Evolutionary conservation across 2,329 filamentous ascomycete species (phyloP).

Genomic region (Neopestalotiopsis sp.): DNA sequence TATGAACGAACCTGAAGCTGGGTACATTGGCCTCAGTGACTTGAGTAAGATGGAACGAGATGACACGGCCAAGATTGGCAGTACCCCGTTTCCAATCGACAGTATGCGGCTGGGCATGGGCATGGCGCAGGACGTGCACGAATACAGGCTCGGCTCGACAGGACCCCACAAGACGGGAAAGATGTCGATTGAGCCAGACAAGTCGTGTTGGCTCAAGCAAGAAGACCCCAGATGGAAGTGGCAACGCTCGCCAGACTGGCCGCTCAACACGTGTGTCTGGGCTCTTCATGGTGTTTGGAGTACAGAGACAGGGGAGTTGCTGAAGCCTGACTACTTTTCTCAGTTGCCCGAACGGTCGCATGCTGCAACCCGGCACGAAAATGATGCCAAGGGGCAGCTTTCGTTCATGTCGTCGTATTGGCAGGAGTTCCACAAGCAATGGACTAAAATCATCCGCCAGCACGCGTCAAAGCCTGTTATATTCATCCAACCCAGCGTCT

Average conservation of each 20-base stretch:
- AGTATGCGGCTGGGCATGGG: constrained; percentile 29
- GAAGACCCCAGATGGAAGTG: constrained; percentile 30
- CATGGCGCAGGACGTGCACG: constrained; percentile 24
- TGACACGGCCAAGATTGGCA: constrained; percentile 29
- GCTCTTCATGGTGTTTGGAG: constrained; percentile 32
- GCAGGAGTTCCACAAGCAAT: constrained; percentile 27
- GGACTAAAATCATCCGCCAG: constrained; percentile 23
- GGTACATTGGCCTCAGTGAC: constrained; percentile 27
- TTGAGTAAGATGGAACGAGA: constrained; percentile 25
- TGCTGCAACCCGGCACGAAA: constrained; percentile 20
- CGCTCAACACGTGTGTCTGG: constrained; percentile 30
- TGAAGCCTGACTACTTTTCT: constrained; percentile 26
- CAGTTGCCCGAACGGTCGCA: constrained; percentile 20
- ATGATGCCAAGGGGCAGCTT: constrained; percentile 18
- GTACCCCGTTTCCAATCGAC: constrained; percentile 28
- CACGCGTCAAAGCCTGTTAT: constrained; percentile 22
- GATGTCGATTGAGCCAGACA: constrained; percentile 22
- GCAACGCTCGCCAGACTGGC: constrained; percentile 24
- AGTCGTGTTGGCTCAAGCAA: constrained; percentile 26
- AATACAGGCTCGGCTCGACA: constrained; percentile 28
- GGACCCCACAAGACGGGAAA: constrained; percentile 29
- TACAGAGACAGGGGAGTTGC: constrained; percentile 24
- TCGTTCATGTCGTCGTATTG: constrained; percentile 30
- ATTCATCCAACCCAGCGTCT: constrained; percentile 30
- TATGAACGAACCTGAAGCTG: constrained; percentile 33